phyloP scores from a whole-genome alignment of 1,139 yeast genomes.

The Blastobotrys niveus region DNA sequence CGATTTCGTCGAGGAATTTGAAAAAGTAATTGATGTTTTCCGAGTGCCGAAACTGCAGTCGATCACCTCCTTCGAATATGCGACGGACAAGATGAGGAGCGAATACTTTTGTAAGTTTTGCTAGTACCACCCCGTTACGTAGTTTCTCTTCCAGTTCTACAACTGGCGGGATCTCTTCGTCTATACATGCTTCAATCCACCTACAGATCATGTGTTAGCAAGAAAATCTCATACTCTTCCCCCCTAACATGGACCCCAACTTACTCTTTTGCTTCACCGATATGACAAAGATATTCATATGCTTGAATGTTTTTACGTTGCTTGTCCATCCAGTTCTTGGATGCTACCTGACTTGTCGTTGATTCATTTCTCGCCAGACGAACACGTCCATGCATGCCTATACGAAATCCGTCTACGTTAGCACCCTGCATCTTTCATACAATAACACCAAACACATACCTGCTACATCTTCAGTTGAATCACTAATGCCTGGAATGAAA shows the following conservation, averaged over 20 bases:
- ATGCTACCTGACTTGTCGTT: slow-evolving; percentile 26
- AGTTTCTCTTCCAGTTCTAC: slow-evolving; percentile 57
- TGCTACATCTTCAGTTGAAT: slow-evolving; percentile 34
- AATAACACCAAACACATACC: slow-evolving; percentile 22
- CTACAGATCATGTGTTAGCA: slow-evolving; percentile 15
- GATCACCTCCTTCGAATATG: slow-evolving; percentile 53
- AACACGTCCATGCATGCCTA: slow-evolving; percentile 33
- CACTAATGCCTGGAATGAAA: slow-evolving; percentile 34
- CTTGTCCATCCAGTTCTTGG: slow-evolving; percentile 40
- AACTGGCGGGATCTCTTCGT: slow-evolving; percentile 46
- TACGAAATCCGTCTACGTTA: slow-evolving; percentile 5
- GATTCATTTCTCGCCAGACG: slow-evolving; percentile 33
- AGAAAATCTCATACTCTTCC: too few species aligned
- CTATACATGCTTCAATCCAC: slow-evolving; percentile 62
- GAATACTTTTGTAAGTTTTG: slow-evolving; percentile 67
- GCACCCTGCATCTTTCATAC: slow-evolving; percentile 10
- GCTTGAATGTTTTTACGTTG: slow-evolving; percentile 45
- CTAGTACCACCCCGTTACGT: slow-evolving; percentile 79
- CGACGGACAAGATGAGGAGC: slow-evolving; percentile 58
- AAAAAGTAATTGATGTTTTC: slow-evolving; percentile 89
- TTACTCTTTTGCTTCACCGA: slow-evolving; percentile 68
- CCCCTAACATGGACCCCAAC: too few species aligned
- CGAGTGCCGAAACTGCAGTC: slow-evolving; percentile 80
- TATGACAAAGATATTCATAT: slow-evolving; percentile 83
- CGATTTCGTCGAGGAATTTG: slow-evolving; percentile 59